Percentiles rank a stretch among this genome's conserved stretches.
These are phyloP conservation scores for Dendrobium chrysotoxum DNA, from an alignment of 106 monocot species.

Conservation along the genomic window DNA sequence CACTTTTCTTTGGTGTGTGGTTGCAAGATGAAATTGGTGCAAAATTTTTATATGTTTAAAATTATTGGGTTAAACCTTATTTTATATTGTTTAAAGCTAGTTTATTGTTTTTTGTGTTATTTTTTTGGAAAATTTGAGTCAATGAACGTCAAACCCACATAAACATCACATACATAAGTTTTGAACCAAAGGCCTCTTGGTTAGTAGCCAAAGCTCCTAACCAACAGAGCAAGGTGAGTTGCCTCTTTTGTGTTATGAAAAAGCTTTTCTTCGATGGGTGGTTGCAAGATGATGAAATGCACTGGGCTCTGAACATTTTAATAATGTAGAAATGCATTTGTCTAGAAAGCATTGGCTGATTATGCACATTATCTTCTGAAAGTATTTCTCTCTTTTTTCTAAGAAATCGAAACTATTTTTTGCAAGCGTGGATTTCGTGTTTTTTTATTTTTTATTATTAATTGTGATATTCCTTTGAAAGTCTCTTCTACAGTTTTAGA, in stretches of 20 bases:
- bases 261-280: background rate
- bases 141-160: too few relatives aligned
- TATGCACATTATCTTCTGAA: background rate
- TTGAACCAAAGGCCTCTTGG: too few relatives aligned
- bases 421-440: background rate
- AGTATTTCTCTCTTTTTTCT: background rate
- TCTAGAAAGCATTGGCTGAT: conserved; percentile 4
- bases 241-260: background rate
- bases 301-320: background rate
- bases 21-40: too few relatives aligned
- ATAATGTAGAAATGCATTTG: background rate
- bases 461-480: background rate
- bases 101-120: too few relatives aligned
- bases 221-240: too few relatives aligned
- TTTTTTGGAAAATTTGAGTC: too few relatives aligned
- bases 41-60: too few relatives aligned
- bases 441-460: background rate
- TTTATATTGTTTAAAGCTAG: too few relatives aligned
- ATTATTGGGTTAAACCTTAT: too few relatives aligned
- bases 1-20: too few relatives aligned
- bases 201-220: too few relatives aligned
- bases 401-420: background rate
- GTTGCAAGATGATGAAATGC: background rate
- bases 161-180: too few relatives aligned
- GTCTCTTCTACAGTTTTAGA: background rate